Percentiles rank a stretch among this genome's conserved stretches.
These are phyloP conservation scores for Monilinia aucupariae DNA, from an alignment of 2,329 filamentous ascomycete genomes.

Conservation along the genomic window DNA sequence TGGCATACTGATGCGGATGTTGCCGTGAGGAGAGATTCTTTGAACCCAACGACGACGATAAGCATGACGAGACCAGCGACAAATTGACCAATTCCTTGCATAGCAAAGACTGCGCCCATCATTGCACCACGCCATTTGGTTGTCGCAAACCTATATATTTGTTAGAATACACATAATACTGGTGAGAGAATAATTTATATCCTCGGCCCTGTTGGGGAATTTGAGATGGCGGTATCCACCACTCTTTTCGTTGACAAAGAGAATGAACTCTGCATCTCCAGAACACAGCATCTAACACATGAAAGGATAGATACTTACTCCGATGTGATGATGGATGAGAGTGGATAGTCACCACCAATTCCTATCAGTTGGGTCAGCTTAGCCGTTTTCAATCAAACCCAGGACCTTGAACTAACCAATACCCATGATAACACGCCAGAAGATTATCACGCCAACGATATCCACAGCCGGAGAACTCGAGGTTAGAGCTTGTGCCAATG, in stretches of 20 bases:
- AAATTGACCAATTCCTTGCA: conserved; percentile 84
- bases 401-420: conserved; percentile 24
- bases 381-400: neutral
- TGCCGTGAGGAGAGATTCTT: conserved; percentile 52
- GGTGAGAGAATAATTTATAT: too few relatives aligned
- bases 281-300: neutral
- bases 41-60: conserved; percentile 68
- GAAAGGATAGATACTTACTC: conserved; percentile 40
- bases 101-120: conserved; percentile 82
- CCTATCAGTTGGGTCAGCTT: conserved; percentile 44
- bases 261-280: neutral
- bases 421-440: conserved; percentile 73
- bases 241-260: neutral
- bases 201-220: neutral
- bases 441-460: conserved; percentile 62
- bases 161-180: neutral
- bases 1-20: conserved; percentile 51
- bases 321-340: conserved; percentile 78
- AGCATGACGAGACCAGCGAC: conserved; percentile 69
- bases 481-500: conserved; percentile 63
- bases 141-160: conserved; percentile 56
- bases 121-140: conserved; percentile 82
- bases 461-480: conserved; percentile 56
- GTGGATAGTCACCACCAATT: conserved; percentile 74
- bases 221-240: neutral